phyloP scores from a whole-genome alignment of 805 yeast genomes.

The Candida vartiovaarae region DNA sequence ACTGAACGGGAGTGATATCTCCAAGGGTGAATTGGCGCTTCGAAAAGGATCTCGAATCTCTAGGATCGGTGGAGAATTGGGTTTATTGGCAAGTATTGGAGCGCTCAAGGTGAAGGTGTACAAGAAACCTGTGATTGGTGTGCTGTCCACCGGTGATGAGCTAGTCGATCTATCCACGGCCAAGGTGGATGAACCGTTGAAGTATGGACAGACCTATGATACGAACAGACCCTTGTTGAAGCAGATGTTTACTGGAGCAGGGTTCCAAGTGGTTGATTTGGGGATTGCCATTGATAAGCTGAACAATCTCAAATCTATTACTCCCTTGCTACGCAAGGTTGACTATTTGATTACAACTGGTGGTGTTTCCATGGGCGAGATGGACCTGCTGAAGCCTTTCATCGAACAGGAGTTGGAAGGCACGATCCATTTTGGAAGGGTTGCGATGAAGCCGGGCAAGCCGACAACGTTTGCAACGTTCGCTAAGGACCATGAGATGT shows the following conservation, averaged over 20 bases:
- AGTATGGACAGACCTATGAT: slow-evolving; percentile 42
- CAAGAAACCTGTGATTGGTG: slow-evolving; percentile 37
- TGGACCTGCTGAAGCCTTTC: slow-evolving; percentile 43
- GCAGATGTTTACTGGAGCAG: slow-evolving; percentile 28
- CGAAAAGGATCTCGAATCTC: slow-evolving; percentile 31
- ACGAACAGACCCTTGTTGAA: slow-evolving; percentile 42
- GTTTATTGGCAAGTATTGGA: slow-evolving; percentile 42
- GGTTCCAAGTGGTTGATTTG: slow-evolving; percentile 36
- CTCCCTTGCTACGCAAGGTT: slow-evolving; percentile 20
- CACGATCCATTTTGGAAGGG: slow-evolving; percentile 44
- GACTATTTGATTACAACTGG: slow-evolving; percentile 47
- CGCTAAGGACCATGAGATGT: slow-evolving; percentile 12
- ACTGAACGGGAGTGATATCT: slow-evolving; percentile 40
- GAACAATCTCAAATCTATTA: slow-evolving; percentile 21
- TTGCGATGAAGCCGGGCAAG: slow-evolving; percentile 54
- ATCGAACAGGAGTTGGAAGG: slow-evolving; percentile 37
- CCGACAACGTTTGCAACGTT: slow-evolving; percentile 49
- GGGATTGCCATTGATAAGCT: slow-evolving; percentile 43
- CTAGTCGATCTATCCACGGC: slow-evolving; percentile 28
- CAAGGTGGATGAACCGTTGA: not conserved
- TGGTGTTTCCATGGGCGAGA: slow-evolving; percentile 56
- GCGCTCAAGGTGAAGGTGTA: slow-evolving; percentile 30
- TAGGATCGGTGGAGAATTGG: slow-evolving; percentile 42
- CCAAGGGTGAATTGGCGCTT: slow-evolving; percentile 31
- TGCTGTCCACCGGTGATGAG: slow-evolving; percentile 48